These are phyloP conservation scores for Aspergillus luchuensis DNA, from an alignment of 2,329 filamentous ascomycete genomes.

Conservation along the genomic window DNA sequence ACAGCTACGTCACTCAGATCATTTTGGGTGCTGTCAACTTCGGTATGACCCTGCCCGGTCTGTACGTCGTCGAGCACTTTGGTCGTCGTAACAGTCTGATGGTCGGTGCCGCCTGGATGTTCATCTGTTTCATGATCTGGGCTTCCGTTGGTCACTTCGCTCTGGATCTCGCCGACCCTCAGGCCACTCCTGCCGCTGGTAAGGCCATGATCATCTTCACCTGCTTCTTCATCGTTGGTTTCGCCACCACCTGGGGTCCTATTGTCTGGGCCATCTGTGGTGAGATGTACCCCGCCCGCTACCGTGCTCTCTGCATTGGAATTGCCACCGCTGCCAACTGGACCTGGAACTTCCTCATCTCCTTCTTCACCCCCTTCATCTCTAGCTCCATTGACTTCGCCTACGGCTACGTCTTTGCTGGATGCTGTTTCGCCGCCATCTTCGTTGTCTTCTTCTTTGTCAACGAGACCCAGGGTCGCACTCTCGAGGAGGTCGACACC, in stretches of 20 bases:
- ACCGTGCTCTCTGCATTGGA: constrained; percentile 74
- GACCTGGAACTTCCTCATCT: constrained; percentile 73
- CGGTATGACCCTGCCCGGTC: constrained; percentile 64
- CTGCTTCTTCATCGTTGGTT: constrained; percentile 73
- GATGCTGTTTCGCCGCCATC: constrained; percentile 67
- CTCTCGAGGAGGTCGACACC: constrained; percentile 76
- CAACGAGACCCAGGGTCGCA: constrained; percentile 71
- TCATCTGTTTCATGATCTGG: constrained; percentile 62
- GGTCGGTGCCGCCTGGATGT: constrained; percentile 68
- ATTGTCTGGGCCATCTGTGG: constrained; percentile 50
- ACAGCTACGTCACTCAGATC: constrained; percentile 68
- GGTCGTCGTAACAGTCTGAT: constrained; percentile 70
- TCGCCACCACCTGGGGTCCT: constrained; percentile 71
- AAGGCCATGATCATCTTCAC: constrained; percentile 72
- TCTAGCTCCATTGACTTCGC: constrained; percentile 70
- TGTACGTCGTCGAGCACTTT: constrained; percentile 70
- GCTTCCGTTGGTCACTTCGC: constrained; percentile 59
- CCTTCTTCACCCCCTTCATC: constrained; percentile 82
- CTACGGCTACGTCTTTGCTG: constrained; percentile 78
- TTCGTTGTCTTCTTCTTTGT: constrained; percentile 76
- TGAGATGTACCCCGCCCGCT: constrained; percentile 50
- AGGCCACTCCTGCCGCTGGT: constrained; percentile 53
- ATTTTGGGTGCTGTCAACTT: constrained; percentile 72
- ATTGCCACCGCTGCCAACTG: constrained; percentile 77
- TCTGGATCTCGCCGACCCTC: constrained; percentile 43